Percentiles rank a stretch among this genome's conserved stretches.
phyloP scores from a whole-genome alignment of 805 yeast genomes.

The Maudiozyma turicensis region DNA sequence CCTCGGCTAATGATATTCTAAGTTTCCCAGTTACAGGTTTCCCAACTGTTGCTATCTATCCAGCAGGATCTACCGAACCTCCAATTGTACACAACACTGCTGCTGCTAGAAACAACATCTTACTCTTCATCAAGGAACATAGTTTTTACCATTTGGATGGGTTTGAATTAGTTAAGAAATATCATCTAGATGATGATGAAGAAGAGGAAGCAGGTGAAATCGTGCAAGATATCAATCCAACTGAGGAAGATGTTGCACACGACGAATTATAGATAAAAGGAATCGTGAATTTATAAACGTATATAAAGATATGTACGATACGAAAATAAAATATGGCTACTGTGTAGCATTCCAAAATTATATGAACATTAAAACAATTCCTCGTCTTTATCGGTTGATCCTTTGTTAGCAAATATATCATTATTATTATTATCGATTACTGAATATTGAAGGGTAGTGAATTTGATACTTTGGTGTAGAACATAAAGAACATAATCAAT shows the following conservation, averaged over 20 bases:
- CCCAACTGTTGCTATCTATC: slow-evolving; percentile 87
- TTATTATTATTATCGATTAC: too few relatives aligned
- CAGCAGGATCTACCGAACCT: slow-evolving; percentile 66
- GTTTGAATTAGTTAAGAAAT: slow-evolving; percentile 18
- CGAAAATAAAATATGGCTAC: background rate
- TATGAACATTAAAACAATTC: too few relatives aligned
- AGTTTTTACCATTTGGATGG: slow-evolving; percentile 61
- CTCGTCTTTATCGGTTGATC: too few relatives aligned
- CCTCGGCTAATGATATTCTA: slow-evolving; percentile 74
- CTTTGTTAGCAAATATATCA: too few relatives aligned
- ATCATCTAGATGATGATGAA: background rate
- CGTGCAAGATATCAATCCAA: background rate
- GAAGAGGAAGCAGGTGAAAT: background rate
- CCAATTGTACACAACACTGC: slow-evolving; percentile 59
- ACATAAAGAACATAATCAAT: too few relatives aligned
- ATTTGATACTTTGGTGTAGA: too few relatives aligned
- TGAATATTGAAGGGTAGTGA: too few relatives aligned
- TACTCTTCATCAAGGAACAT: slow-evolving; percentile 58
- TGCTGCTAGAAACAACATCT: slow-evolving; percentile 65
- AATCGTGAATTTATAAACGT: background rate
- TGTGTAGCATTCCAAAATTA: too few relatives aligned
- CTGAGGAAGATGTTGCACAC: background rate
- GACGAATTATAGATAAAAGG: slow-evolving; percentile 6
- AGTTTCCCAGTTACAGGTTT: slow-evolving; percentile 75
- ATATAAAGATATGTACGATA: background rate